Evolutionary conservation across 768 basidiomycete genomes (phyloP).

Genomic region (Mycena kentingensis): DNA sequence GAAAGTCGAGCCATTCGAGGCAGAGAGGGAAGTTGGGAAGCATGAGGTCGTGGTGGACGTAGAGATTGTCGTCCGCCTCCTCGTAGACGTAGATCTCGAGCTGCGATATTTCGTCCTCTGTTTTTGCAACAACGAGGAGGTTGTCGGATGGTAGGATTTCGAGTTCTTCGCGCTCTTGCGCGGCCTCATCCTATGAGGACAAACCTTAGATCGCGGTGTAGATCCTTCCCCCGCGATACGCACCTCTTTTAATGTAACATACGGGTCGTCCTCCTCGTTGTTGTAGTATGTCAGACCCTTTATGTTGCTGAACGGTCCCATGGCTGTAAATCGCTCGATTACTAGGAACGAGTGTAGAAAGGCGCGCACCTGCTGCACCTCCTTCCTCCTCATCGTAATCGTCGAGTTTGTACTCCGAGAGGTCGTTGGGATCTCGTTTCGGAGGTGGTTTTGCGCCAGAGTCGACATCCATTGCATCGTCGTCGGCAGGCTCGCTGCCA

Average conservation of each 20-base stretch:
- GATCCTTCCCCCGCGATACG: constrained; percentile 24
- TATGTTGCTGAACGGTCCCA: constrained; percentile 91
- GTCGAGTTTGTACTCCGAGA: constrained; percentile 88
- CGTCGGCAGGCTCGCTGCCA: constrained; percentile 43
- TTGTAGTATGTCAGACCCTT: constrained; percentile 92
- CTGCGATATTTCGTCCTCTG: constrained; percentile 94
- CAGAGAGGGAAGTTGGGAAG: constrained; percentile 97
- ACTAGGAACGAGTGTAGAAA: constrained; percentile 3
- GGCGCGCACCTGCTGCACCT: constrained; percentile 35
- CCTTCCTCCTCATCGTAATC: constrained; percentile 82
- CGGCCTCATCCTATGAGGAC: constrained; percentile 60
- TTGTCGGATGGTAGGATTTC: constrained; percentile 91
- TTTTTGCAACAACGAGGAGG: constrained; percentile 89
- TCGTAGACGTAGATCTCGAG: constrained; percentile 97
- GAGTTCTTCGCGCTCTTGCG: constrained; percentile 86
- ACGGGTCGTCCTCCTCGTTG: constrained; percentile 93
- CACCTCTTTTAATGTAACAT: constrained; percentile 94
- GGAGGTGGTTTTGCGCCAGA: constrained; percentile 34
- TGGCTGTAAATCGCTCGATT: constrained; percentile 38
- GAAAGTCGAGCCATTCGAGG: constrained; percentile 98
- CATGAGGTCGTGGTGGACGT: constrained; percentile 97
- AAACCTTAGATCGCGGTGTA: constrained; percentile 11
- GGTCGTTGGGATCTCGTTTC: constrained; percentile 53
- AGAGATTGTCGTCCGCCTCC: constrained; percentile 87
- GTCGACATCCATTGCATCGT: constrained; percentile 68